phyloP scores from a whole-genome alignment of 352 stramenopile species.

The Aphanomyces invadans region DNA sequence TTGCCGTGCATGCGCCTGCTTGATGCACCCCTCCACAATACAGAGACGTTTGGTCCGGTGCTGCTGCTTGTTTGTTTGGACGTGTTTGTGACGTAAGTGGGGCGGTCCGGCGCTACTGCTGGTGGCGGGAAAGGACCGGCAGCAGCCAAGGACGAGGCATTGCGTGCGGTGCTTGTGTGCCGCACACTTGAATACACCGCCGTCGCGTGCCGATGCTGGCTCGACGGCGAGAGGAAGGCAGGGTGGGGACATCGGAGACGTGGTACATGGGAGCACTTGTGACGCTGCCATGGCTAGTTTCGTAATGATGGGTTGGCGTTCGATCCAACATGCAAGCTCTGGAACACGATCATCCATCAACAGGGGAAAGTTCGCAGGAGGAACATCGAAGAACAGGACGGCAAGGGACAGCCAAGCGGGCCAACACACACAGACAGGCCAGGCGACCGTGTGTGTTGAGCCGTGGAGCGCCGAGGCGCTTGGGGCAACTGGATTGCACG shows the following conservation, averaged over 20 bases:
- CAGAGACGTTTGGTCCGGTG: conserved; percentile 4
- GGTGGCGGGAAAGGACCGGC: neutral
- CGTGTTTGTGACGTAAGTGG: neutral
- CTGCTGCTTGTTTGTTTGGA: neutral
- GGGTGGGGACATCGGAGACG: too few species aligned
- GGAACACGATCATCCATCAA: too few species aligned
- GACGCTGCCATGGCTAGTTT: neutral
- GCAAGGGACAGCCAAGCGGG: neutral
- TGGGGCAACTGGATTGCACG: too few species aligned
- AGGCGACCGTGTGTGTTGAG: too few species aligned
- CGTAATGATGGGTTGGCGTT: neutral
- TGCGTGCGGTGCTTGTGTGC: conserved; percentile 14
- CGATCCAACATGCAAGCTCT: too few species aligned
- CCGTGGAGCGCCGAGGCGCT: too few species aligned
- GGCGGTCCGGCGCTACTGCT: too few species aligned
- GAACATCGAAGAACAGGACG: neutral
- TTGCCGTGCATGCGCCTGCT: conserved; percentile 11
- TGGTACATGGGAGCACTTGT: neutral
- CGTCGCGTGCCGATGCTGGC: neutral
- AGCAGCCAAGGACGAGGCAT: conserved; percentile 4
- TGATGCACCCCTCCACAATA: neutral
- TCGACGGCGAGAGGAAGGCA: neutral
- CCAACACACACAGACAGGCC: neutral
- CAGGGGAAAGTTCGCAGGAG: neutral
- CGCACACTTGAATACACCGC: neutral